Evolutionary conservation across 1,139 yeast genomes (phyloP).

Genomic region (Meyerozyma smithsonii): DNA sequence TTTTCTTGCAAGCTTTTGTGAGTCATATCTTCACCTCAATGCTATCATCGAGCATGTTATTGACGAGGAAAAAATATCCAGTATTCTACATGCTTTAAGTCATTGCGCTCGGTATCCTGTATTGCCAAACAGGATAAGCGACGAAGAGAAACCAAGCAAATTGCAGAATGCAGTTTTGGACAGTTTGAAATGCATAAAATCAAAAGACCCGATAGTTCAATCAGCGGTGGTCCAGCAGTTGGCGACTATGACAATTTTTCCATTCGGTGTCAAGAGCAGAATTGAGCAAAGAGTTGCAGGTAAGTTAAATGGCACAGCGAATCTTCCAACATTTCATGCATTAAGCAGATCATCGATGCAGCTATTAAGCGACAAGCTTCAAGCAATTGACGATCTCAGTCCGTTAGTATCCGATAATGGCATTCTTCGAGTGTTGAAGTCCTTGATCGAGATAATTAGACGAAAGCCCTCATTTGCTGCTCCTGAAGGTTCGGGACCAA

Average conservation of each 20-base stretch:
- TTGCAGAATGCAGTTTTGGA: conserved; percentile 50
- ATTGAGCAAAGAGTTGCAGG: conserved; percentile 35
- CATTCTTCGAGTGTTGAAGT: conserved; percentile 22
- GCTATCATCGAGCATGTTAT: conserved; percentile 25
- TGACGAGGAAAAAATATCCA: conserved; percentile 31
- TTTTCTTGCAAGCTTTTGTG: conserved; percentile 46
- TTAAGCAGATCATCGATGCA: conserved; percentile 50
- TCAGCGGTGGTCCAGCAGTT: conserved; percentile 49
- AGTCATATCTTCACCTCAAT: conserved; percentile 46
- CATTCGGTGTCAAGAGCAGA: conserved; percentile 54
- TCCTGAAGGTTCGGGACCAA: conserved; percentile 16
- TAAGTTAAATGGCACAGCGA: conserved; percentile 26
- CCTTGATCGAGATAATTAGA: conserved; percentile 16
- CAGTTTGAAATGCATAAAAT: conserved; percentile 34
- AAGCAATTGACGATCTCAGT: conserved; percentile 22
- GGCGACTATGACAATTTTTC: conserved; percentile 48
- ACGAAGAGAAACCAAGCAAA: conserved; percentile 48
- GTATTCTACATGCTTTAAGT: conserved; percentile 45
- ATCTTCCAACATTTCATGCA: conserved; percentile 65
- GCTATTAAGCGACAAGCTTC: conserved; percentile 34
- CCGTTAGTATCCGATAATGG: conserved; percentile 44
- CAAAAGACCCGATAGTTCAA: conserved; percentile 30
- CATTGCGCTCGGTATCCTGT: conserved; percentile 66
- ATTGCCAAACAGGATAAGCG: conserved; percentile 39
- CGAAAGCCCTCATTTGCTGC: conserved; percentile 32